Conservation (phyloP, 306 rosid species). For the Cicer bijugum region DNA sequence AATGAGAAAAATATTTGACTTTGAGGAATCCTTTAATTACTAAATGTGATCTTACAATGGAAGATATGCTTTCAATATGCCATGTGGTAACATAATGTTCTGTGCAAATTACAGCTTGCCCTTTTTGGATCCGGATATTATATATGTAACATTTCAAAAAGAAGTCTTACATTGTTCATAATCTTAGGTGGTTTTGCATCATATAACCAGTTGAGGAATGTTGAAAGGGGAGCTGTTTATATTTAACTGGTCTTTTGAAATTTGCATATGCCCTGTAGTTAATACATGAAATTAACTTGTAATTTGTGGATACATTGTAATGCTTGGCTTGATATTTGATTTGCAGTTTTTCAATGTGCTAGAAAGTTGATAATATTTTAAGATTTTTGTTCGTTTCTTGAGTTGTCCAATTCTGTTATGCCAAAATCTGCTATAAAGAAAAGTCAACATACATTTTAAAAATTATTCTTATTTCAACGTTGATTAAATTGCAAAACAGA, state of each 20-base stretch:
- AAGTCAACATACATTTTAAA: not conserved
- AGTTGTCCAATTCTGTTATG: slow-evolving; percentile 8
- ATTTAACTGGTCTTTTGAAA: slow-evolving; percentile 15
- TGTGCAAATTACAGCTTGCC: not conserved
- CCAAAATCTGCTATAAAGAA: not conserved
- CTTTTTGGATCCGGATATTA: not conserved
- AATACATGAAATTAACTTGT: not conserved
- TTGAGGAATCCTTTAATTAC: slow-evolving; percentile 10
- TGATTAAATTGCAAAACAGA: slow-evolving; percentile 45
- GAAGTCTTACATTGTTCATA: not conserved
- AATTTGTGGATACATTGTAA: slow-evolving; percentile 31
- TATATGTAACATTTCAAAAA: not conserved
- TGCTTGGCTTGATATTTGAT: slow-evolving; percentile 8
- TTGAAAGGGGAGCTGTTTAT: not conserved
- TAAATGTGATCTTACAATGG: not conserved
- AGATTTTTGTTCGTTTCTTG: not conserved
- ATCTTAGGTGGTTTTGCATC: slow-evolving; percentile 25
- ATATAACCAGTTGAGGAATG: not conserved
- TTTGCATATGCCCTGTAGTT: not conserved
- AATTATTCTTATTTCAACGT: slow-evolving; percentile 1
- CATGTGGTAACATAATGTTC: not conserved
- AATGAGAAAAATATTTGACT: not conserved
- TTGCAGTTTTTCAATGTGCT: not conserved
- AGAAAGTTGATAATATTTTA: not conserved
- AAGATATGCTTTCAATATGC: slow-evolving; percentile 2